These are phyloP conservation scores for Mrakia blollopis DNA, from an alignment of 768 basidiomycete genomes.

Conservation along the genomic window DNA sequence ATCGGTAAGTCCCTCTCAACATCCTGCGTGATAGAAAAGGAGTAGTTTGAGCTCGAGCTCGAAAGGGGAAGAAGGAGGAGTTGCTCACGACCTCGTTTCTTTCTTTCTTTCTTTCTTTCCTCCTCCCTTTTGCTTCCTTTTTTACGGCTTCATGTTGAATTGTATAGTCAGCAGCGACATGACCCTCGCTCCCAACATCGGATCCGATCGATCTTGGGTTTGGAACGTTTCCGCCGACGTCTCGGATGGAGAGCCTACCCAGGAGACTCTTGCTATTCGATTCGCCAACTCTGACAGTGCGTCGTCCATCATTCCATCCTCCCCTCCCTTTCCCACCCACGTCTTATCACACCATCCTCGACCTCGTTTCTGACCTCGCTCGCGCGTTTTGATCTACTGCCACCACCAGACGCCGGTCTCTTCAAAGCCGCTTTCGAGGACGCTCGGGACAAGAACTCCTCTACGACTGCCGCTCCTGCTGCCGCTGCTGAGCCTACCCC, in stretches of 20 bases:
- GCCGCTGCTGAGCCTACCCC: conserved; percentile 15
- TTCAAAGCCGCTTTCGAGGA: conserved; percentile 88
- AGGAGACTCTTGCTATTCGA: conserved; percentile 96
- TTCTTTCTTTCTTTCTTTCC: background rate
- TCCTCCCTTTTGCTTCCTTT: background rate
- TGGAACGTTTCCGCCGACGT: conserved; percentile 97
- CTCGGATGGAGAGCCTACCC: conserved; percentile 77
- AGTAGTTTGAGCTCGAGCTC: too few relatives aligned
- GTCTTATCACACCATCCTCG: background rate
- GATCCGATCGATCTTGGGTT: conserved; percentile 98
- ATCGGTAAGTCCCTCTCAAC: conserved; percentile 54
- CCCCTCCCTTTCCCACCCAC: background rate
- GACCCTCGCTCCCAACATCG: conserved; percentile 93
- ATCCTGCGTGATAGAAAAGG: too few relatives aligned
- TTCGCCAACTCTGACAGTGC: conserved; percentile 94
- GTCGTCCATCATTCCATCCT: conserved; percentile 41
- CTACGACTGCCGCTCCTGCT: background rate
- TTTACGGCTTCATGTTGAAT: too few relatives aligned
- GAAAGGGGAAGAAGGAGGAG: too few relatives aligned
- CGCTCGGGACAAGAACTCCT: conserved; percentile 55
- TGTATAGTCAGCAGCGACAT: conserved; percentile 75
- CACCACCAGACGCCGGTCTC: conserved; percentile 66
- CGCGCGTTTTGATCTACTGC: background rate
- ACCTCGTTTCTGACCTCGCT: background rate
- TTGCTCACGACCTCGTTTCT: background rate